A percentile compares a stretch with the other conserved stretches of the same genome.
Conservation (phyloP, 768 basidiomycete genomes). For the Daedaleopsis sinensis region DNA sequence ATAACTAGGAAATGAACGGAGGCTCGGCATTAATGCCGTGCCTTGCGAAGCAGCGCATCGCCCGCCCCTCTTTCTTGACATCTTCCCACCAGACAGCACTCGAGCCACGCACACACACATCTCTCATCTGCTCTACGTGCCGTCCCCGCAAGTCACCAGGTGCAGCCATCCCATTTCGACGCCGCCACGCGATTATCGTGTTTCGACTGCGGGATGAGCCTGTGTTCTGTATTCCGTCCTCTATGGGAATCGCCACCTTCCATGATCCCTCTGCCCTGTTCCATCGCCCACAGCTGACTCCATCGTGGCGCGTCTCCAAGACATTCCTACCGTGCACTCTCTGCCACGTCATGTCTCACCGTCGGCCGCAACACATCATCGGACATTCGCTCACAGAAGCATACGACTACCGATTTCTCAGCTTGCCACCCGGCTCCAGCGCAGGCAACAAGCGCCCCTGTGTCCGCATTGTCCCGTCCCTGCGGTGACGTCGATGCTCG, state of each 20-base stretch:
- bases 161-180: conserved; percentile 5
- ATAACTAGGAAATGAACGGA: conserved; percentile 6
- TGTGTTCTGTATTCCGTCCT: not conserved
- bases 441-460: not conserved
- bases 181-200: conserved; percentile 14
- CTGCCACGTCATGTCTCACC: conserved; percentile 15
- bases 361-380: not conserved
- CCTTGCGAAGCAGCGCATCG: conserved; percentile 13
- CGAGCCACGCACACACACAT: conserved; percentile 9
- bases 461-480: not conserved
- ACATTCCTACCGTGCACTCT: not conserved
- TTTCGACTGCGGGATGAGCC: conserved; percentile 14
- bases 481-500: not conserved
- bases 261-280: conserved; percentile 17
- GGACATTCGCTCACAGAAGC: not conserved
- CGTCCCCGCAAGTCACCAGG: conserved; percentile 13
- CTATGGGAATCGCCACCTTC: conserved; percentile 16
- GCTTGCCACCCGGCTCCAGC: not conserved
- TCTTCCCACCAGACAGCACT: conserved; percentile 2
- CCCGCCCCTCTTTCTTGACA: conserved; percentile 9
- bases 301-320: conserved; percentile 19
- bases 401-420: not conserved
- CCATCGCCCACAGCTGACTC: conserved; percentile 15
- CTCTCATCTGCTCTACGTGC: conserved; percentile 8
- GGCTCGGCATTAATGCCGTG: conserved; percentile 6